Percentiles rank a stretch among this genome's conserved stretches.
Conservation (phyloP, 129 eudicot species). For the Chrysanthemum makinoi region DNA sequence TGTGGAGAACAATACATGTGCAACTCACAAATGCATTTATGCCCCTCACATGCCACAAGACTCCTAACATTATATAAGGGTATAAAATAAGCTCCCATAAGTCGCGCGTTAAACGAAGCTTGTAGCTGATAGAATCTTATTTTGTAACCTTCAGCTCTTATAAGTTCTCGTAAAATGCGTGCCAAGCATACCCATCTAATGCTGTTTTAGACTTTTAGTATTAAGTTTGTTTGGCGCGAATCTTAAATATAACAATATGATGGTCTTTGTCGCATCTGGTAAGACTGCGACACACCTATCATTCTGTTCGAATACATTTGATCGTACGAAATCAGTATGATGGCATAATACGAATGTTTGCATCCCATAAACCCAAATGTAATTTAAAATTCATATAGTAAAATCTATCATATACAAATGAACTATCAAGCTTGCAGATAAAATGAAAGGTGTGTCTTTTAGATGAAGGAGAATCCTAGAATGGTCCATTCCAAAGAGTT, state of each 20-base stretch:
- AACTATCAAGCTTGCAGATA: background rate
- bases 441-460: background rate
- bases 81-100: no score
- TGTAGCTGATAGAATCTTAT: no score
- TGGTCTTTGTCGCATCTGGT: background rate
- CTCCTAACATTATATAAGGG: no score
- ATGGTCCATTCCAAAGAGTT: constrained; percentile 21
- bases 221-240: no score
- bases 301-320: background rate
- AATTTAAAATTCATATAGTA: background rate
- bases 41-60: no score
- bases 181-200: no score
- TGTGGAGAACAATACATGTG: no score
- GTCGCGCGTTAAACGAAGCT: no score
- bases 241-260: background rate
- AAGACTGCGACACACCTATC: background rate
- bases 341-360: background rate
- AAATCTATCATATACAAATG: background rate
- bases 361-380: background rate
- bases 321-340: background rate
- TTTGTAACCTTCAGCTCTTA: no score
- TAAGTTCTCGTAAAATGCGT: no score
- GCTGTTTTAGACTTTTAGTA: no score
- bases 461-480: constrained; percentile 16
- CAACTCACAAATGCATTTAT: no score